Evolutionary conservation across 352 stramenopile genomes (phyloP).

Genomic region (Pythium sukuiense): DNA sequence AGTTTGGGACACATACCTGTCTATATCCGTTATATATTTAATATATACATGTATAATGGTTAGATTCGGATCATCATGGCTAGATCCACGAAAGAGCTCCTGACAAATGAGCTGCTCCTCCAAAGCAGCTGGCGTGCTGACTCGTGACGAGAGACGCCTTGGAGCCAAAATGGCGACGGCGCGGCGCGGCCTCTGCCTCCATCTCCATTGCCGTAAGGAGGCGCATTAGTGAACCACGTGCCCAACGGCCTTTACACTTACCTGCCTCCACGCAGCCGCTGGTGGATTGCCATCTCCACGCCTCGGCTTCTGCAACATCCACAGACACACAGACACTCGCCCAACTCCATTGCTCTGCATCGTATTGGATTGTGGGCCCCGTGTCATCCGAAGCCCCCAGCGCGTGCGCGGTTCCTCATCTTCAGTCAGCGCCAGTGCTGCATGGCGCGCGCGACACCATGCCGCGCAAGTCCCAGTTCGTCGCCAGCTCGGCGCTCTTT

Average conservation of each 20-base stretch:
- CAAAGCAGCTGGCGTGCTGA: conserved; percentile 11
- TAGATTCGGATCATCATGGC: background rate
- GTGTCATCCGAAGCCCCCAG: background rate
- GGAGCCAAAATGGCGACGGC: background rate
- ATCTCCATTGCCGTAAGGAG: background rate
- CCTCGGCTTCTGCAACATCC: background rate
- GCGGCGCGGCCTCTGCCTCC: background rate
- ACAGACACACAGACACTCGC: background rate
- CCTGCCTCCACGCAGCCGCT: background rate
- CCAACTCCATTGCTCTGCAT: background rate
- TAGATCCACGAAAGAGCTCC: background rate
- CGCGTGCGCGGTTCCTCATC: background rate
- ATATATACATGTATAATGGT: background rate
- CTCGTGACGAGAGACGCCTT: background rate
- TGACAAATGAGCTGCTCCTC: background rate
- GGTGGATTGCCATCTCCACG: background rate
- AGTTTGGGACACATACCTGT: background rate
- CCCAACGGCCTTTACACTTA: background rate
- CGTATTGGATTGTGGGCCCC: background rate
- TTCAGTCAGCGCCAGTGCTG: background rate
- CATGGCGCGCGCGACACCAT: conserved; percentile 3
- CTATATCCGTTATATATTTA: background rate
- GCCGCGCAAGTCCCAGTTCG: conserved; percentile 20
- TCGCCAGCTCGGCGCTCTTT: conserved; percentile 22
- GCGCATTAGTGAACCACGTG: background rate